phyloP scores from a whole-genome alignment of 1,139 yeast genomes.

The Kodamaea suecica region DNA sequence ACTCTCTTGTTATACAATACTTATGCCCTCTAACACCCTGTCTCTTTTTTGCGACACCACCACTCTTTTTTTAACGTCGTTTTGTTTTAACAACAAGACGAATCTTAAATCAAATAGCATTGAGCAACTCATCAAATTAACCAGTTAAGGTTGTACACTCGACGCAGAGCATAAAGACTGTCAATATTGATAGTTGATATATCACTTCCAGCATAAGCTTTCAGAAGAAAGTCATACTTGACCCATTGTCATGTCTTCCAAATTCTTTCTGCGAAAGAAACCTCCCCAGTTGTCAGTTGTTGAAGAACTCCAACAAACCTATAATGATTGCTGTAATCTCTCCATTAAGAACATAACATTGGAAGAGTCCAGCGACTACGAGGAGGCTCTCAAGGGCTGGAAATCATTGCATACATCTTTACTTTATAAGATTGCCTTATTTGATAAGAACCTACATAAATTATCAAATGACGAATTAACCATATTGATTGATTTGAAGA shows the following conservation, averaged over 20 bases:
- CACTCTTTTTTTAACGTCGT: too few relatives aligned
- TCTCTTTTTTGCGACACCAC: too few relatives aligned
- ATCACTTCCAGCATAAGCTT: too few relatives aligned
- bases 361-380: slow-evolving; percentile 53
- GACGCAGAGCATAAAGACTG: too few relatives aligned
- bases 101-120: too few relatives aligned
- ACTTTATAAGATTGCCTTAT: slow-evolving; percentile 51
- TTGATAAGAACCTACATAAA: slow-evolving; percentile 44
- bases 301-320: slow-evolving; percentile 58
- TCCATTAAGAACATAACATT: slow-evolving; percentile 54
- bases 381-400: slow-evolving; percentile 69
- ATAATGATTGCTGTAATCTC: slow-evolving; percentile 58
- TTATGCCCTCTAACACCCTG: too few relatives aligned
- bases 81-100: too few relatives aligned
- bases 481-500: slow-evolving; percentile 44
- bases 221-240: too few relatives aligned
- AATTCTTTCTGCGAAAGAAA: slow-evolving; percentile 51
- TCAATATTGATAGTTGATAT: too few relatives aligned
- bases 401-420: slow-evolving; percentile 61
- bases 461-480: slow-evolving; percentile 39
- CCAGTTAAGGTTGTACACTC: too few relatives aligned
- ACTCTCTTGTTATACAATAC: too few relatives aligned
- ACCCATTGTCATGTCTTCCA: slow-evolving; percentile 7
- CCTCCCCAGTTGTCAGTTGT: slow-evolving; percentile 52
- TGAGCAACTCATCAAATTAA: too few relatives aligned